Evolutionary conservation across 768 basidiomycete genomes (phyloP).

Genomic region (Hydnum rufescens): DNA sequence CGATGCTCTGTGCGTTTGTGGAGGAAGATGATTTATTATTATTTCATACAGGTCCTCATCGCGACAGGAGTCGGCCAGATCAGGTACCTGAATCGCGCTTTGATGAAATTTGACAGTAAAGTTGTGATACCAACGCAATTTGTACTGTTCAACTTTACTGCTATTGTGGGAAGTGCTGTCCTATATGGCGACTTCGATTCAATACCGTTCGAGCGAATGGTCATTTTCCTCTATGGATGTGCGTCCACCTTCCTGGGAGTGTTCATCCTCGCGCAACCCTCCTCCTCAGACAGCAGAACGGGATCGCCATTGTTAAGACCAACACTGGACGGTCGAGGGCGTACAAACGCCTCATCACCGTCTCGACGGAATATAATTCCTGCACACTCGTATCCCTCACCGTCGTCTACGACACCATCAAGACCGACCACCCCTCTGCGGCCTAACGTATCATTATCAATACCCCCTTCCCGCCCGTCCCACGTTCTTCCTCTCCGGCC

Average conservation of each 20-base stretch:
- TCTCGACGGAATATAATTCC: too few species aligned
- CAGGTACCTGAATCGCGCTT: conserved; percentile 61
- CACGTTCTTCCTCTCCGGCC: neutral
- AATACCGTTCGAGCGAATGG: conserved; percentile 58
- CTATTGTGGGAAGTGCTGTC: conserved; percentile 81
- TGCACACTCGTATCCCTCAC: too few species aligned
- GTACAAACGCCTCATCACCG: too few species aligned
- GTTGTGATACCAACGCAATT: conserved; percentile 92
- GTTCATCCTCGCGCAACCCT: conserved; percentile 56
- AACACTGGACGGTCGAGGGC: neutral
- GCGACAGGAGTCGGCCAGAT: conserved; percentile 70
- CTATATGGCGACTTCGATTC: conserved; percentile 85
- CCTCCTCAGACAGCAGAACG: conserved; percentile 19
- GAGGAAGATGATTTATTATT: conserved; percentile 6
- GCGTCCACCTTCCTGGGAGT: conserved; percentile 80
- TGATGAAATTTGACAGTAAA: conserved; percentile 89
- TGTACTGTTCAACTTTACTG: conserved; percentile 82
- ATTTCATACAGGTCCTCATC: conserved; percentile 33
- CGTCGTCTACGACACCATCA: neutral
- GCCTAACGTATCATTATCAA: neutral
- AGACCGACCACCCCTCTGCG: neutral
- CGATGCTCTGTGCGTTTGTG: conserved; percentile 10
- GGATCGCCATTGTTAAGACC: neutral
- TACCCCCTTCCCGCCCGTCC: neutral
- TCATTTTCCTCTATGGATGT: conserved; percentile 75